Evolutionary conservation across 176 grass and related monocot species (phyloP), one percentile per base, ranked within the genome.

Genomic region (Thinopyrum elongatum): DNA sequence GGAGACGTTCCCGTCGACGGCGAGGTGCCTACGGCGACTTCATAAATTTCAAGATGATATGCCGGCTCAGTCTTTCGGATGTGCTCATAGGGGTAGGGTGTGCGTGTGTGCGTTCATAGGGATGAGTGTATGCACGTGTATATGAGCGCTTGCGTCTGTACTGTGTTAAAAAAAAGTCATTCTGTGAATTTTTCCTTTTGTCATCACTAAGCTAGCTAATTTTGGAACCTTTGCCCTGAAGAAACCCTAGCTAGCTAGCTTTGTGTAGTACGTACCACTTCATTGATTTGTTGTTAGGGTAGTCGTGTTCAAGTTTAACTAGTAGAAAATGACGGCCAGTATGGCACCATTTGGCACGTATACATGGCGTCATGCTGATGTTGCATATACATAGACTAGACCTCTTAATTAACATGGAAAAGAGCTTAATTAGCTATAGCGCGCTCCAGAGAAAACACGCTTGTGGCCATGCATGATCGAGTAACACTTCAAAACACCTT

Each of bases 241-340:
- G 82, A 44, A 75, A 49, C 27, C 21, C 7, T 87, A 67, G 74
- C 46, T 53, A 76, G 72, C 73, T 55, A 9, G 16, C 19, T 19
- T 51, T 53, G 14, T 76, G 42, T 53, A 61, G 58, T 59, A n/a
- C 30, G 44, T 65, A 61, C 83, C 7, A 36, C 27, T 62, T 62
- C 81, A 76, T 81, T 16, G 72, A 51, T 29, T 75, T 49, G 72
- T 83, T 91, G 82, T 91, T 77, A 81, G 81, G 65, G 77, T 81
- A 80, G 81, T 77, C 77, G 62, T 85, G 85, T 81, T 91, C 82
- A 44, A 85, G 71, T 67, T 70, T 64, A 81, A 88, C 76, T 55
- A 85, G 78, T 71, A 33, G 77, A 88, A 82, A 91, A 57, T 10
- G 90, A 91, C 71, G 4, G 65, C n/a, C 21, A 49, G 36, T 38